These are phyloP conservation scores for Diplotaxis tenuifolia DNA, from an alignment of 345 rosid species.

Conservation along the genomic window DNA sequence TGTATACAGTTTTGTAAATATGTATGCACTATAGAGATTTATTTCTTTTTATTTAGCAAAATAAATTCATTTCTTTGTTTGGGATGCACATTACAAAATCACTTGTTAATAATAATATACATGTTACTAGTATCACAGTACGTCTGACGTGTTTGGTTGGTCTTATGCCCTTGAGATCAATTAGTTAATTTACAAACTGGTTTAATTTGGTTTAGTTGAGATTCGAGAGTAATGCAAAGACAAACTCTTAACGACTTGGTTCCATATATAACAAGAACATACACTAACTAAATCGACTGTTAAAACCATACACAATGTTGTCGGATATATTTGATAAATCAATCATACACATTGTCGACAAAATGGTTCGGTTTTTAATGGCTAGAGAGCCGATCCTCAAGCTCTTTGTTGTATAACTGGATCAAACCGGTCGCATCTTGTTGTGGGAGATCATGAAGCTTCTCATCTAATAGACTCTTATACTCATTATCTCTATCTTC, in stretches of 20 bases:
- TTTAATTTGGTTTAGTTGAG: background rate
- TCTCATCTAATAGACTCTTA: constrained; percentile 56
- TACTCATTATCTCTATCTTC: constrained; percentile 66
- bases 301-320: background rate
- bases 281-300: background rate
- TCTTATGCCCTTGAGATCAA: background rate
- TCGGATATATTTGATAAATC: background rate
- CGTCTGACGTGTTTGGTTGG: background rate
- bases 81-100: background rate
- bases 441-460: constrained; percentile 48
- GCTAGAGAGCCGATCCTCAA: constrained; percentile 51
- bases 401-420: constrained; percentile 61
- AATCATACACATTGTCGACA: background rate
- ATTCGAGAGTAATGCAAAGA: background rate
- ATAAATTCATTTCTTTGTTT: background rate
- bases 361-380: constrained; percentile 24
- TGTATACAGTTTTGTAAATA: background rate
- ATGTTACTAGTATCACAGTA: background rate
- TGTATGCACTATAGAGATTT: background rate
- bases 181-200: background rate
- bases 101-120: background rate
- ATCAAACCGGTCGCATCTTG: constrained; percentile 50
- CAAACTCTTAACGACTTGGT: background rate
- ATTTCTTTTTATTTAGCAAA: no score
- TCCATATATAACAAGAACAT: background rate